Percentiles rank a stretch among this genome's conserved stretches.
These are phyloP conservation scores for Gossypium raimondii DNA, from an alignment of 345 rosid genomes.

Conservation along the genomic window DNA sequence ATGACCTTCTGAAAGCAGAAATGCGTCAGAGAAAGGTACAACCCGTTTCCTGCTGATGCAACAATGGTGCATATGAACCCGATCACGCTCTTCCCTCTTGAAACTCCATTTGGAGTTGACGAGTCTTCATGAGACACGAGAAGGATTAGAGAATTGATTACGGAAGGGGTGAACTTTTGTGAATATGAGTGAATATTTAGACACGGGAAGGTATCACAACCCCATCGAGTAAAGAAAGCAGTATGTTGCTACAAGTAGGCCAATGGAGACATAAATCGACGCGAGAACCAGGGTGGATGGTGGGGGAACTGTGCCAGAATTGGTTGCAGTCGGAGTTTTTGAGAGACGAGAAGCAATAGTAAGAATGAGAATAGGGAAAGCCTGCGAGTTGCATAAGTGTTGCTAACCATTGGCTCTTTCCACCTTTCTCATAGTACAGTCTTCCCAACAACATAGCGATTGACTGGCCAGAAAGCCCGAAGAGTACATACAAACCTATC, in stretches of 20 bases:
- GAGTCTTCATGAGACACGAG: conserved; percentile 33
- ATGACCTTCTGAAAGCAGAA: conserved; percentile 36
- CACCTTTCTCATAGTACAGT: conserved; percentile 44
- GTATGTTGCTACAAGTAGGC: conserved; percentile 28
- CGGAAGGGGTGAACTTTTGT: conserved; percentile 42
- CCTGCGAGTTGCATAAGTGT: conserved; percentile 42
- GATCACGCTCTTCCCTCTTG: conserved; percentile 21
- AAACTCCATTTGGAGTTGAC: neutral
- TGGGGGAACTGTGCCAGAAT: neutral
- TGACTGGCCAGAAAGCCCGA: conserved; percentile 40
- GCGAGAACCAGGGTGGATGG: neutral
- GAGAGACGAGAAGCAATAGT: conserved; percentile 24
- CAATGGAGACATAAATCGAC: conserved; percentile 30
- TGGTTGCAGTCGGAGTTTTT: conserved; percentile 14
- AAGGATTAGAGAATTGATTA: conserved; percentile 34
- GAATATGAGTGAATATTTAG: conserved; percentile 45
- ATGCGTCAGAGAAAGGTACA: conserved; percentile 37
- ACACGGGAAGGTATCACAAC: conserved; percentile 33
- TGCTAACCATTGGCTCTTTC: conserved; percentile 48
- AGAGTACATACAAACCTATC: conserved; percentile 12
- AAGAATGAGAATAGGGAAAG: conserved; percentile 50
- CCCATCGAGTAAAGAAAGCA: conserved; percentile 26
- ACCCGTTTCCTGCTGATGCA: conserved; percentile 43
- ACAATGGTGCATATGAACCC: conserved; percentile 48
- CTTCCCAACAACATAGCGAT: conserved; percentile 38